A percentile compares a stretch with the other conserved stretches of the same genome.
phyloP scores from a whole-genome alignment of 768 basidiomycete species.

The Tricholoma furcatifolium region DNA sequence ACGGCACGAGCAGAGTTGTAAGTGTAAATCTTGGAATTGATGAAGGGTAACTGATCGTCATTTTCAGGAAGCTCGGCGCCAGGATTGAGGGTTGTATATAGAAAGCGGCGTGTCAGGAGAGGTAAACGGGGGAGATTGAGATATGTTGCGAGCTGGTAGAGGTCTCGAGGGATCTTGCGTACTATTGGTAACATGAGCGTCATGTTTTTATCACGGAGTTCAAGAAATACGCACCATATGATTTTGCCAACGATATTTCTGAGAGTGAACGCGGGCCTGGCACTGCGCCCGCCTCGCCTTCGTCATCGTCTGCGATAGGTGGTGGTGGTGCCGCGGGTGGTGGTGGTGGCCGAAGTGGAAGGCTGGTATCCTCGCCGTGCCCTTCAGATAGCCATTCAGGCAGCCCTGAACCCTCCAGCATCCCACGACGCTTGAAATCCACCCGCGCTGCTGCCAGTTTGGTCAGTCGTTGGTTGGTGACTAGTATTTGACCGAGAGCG shows the following conservation, averaged over 20 bases:
- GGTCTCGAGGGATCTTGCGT: background rate
- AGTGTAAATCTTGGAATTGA: conserved; percentile 17
- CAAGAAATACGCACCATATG: conserved; percentile 8
- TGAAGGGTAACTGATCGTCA: too few relatives aligned
- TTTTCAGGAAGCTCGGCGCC: conserved; percentile 2
- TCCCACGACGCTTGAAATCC: background rate
- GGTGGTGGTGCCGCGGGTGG: background rate
- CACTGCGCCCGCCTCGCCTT: background rate
- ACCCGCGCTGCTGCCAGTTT: background rate
- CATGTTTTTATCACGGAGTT: background rate
- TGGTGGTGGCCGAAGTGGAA: background rate
- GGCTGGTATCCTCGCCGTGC: background rate
- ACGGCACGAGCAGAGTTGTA: too few relatives aligned
- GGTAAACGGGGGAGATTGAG: conserved; percentile 20
- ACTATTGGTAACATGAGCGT: background rate
- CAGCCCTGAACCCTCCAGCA: background rate
- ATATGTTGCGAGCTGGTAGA: conserved; percentile 13
- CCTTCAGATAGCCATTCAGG: too few relatives aligned
- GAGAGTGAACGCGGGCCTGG: background rate
- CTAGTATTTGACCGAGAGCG: background rate
- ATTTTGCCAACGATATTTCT: background rate
- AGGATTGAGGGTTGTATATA: conserved; percentile 23
- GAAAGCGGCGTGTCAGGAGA: conserved; percentile 23
- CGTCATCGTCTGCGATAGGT: background rate
- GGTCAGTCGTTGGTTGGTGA: background rate